Evolutionary conservation across 495 filamentous ascomycete species (phyloP).

Genomic region (Aspergillus cavernicola): DNA sequence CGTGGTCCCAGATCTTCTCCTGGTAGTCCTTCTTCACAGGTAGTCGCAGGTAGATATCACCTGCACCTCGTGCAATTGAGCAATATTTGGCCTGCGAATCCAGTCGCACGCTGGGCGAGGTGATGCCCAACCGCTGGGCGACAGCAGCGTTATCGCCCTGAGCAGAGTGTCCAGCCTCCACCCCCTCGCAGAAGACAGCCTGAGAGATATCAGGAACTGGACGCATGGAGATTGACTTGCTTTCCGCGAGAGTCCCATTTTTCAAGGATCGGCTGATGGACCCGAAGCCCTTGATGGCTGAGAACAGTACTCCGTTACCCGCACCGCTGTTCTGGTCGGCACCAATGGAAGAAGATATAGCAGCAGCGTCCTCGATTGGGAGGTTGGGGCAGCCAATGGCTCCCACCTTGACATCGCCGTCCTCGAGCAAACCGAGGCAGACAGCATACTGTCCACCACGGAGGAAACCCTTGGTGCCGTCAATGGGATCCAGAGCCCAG

Average conservation of each 20-base stretch:
- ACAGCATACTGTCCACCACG: constrained; percentile 98
- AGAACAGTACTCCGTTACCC: constrained; percentile 77
- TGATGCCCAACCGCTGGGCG: constrained; percentile 79
- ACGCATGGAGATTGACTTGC: constrained; percentile 72
- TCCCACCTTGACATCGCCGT: constrained; percentile 92
- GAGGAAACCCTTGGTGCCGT: constrained; percentile 96
- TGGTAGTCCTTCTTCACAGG: constrained; percentile 82
- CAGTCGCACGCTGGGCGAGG: constrained; percentile 78
- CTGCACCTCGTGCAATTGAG: constrained; percentile 89
- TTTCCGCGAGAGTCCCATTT: constrained; percentile 52
- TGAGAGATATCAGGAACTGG: constrained; percentile 65
- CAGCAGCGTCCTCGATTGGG: constrained; percentile 71
- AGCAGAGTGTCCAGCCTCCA: constrained; percentile 85
- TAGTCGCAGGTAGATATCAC: constrained; percentile 88
- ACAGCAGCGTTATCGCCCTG: constrained; percentile 85
- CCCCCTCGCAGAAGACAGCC: constrained; percentile 92
- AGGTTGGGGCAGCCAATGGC: constrained; percentile 94
- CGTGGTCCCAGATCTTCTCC: constrained; percentile 99
- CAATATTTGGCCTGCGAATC: constrained; percentile 98
- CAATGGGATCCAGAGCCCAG: constrained; percentile 96
- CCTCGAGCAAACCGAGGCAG: constrained; percentile 84
- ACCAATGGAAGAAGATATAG: constrained; percentile 63
- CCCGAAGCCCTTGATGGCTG: constrained; percentile 71
- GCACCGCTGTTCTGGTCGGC: constrained; percentile 62
- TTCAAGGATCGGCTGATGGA: constrained; percentile 70